A percentile compares a stretch with the other conserved stretches of the same genome.
These are phyloP conservation scores for Cucurbitaria berberidis DNA, from an alignment of 2,329 filamentous ascomycete genomes.

Conservation along the genomic window DNA sequence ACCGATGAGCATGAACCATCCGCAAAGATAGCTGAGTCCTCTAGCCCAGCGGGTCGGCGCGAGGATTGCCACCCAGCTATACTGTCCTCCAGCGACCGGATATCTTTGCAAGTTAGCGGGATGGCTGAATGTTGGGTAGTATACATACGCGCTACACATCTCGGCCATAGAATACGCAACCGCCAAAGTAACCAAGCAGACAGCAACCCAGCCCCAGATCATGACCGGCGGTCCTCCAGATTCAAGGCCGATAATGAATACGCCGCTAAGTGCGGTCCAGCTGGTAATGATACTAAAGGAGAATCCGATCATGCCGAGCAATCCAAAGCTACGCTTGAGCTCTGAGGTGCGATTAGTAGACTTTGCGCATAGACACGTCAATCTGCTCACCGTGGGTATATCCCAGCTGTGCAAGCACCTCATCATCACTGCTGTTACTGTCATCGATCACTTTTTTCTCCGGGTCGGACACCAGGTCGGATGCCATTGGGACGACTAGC, in stretches of 20 bases:
- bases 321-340: slow-evolving; percentile 62
- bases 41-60: slow-evolving; percentile 53
- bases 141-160: slow-evolving; percentile 56
- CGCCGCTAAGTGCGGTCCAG: slow-evolving; percentile 64
- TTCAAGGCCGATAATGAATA: slow-evolving; percentile 62
- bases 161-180: slow-evolving; percentile 66
- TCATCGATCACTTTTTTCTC: slow-evolving; percentile 33
- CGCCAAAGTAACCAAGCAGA: slow-evolving; percentile 58
- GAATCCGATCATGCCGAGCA: slow-evolving; percentile 66
- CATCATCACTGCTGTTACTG: slow-evolving; percentile 44
- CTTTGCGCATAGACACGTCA: neutral
- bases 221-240: slow-evolving; percentile 65
- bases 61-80: slow-evolving; percentile 64
- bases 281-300: slow-evolving; percentile 64
- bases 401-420: slow-evolving; percentile 49
- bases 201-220: slow-evolving; percentile 63
- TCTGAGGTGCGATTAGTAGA: slow-evolving; percentile 45
- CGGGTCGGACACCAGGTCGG: slow-evolving; percentile 9
- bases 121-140: neutral
- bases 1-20: slow-evolving; percentile 48
- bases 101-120: slow-evolving; percentile 42
- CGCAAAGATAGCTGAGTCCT: slow-evolving; percentile 48
- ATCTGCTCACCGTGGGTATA: slow-evolving; percentile 46
- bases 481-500: slow-evolving; percentile 15
- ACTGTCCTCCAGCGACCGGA: slow-evolving; percentile 63